Conservation (phyloP, 805 yeast genomes). For the Candida coquimbonensis region DNA sequence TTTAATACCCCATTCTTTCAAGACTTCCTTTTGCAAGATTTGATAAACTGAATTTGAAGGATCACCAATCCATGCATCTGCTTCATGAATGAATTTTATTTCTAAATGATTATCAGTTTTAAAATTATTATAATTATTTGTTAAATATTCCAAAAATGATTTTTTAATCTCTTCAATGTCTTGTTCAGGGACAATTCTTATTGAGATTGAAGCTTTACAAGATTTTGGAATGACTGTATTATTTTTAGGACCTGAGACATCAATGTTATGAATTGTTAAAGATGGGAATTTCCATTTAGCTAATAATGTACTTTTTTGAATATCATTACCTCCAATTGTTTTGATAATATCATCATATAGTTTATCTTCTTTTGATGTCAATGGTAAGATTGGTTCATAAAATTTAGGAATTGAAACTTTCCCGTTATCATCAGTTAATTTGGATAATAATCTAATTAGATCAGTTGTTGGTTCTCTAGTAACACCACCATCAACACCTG, state of each 20-base stretch:
- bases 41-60: slow-evolving; percentile 68
- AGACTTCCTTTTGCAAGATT: slow-evolving; percentile 54
- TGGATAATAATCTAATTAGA: slow-evolving; percentile 62
- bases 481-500: slow-evolving; percentile 95
- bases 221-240: slow-evolving; percentile 82
- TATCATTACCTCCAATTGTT: slow-evolving; percentile 24
- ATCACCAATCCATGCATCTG: slow-evolving; percentile 96
- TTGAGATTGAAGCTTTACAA: slow-evolving; percentile 70
- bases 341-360: slow-evolving; percentile 56
- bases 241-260: slow-evolving; percentile 86
- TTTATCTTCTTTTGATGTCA: slow-evolving; percentile 49
- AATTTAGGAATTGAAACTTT: slow-evolving; percentile 60
- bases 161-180: slow-evolving; percentile 51
- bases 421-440: slow-evolving; percentile 51
- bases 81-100: slow-evolving; percentile 67
- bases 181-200: slow-evolving; percentile 88
- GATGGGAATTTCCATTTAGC: slow-evolving; percentile 90
- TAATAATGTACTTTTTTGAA: slow-evolving; percentile 46
- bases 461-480: slow-evolving; percentile 86
- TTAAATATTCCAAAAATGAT: slow-evolving; percentile 40
- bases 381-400: slow-evolving; percentile 55
- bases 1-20: slow-evolving; percentile 66
- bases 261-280: slow-evolving; percentile 74
- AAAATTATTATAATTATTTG: slow-evolving; percentile 39
- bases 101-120: slow-evolving; percentile 55